Evolutionary conservation across 2,329 filamentous ascomycete genomes (phyloP).

Genomic region (Claviceps spartinae): DNA sequence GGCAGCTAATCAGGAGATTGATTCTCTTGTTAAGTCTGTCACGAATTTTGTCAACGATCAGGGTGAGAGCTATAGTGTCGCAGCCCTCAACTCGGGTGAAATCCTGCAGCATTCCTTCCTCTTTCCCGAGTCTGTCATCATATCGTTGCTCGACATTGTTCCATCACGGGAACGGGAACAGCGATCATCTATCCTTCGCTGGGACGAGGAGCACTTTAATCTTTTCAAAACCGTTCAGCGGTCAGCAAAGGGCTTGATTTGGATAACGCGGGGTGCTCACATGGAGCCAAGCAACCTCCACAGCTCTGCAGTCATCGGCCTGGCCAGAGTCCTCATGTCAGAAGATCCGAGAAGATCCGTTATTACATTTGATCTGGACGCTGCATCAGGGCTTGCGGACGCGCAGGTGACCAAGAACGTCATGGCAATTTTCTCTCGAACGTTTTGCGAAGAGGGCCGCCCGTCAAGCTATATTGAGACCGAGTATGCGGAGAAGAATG

Average conservation of each 20-base stretch:
- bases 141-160: slow-evolving; percentile 34
- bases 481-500: slow-evolving; percentile 29
- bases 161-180: slow-evolving; percentile 11
- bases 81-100: neutral
- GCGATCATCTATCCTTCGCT: slow-evolving; percentile 21
- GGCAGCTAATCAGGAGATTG: neutral
- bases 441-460: slow-evolving; percentile 9
- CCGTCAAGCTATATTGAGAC: slow-evolving; percentile 18
- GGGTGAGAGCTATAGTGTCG: neutral
- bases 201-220: slow-evolving; percentile 25
- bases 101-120: slow-evolving; percentile 7
- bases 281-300: slow-evolving; percentile 21
- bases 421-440: slow-evolving; percentile 12
- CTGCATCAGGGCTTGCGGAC: slow-evolving; percentile 10
- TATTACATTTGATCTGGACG: slow-evolving; percentile 28
- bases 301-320: slow-evolving; percentile 27
- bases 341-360: slow-evolving; percentile 32
- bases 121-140: slow-evolving; percentile 17
- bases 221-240: slow-evolving; percentile 26
- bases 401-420: slow-evolving; percentile 10
- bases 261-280: slow-evolving; percentile 32
- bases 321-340: slow-evolving; percentile 34
- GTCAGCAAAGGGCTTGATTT: slow-evolving; percentile 27
- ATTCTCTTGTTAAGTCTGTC: neutral
- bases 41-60: neutral